Base-by-base conservation (phyloP, 192 early-diverging fungal genomes). In the Podila minutissima region DNA sequence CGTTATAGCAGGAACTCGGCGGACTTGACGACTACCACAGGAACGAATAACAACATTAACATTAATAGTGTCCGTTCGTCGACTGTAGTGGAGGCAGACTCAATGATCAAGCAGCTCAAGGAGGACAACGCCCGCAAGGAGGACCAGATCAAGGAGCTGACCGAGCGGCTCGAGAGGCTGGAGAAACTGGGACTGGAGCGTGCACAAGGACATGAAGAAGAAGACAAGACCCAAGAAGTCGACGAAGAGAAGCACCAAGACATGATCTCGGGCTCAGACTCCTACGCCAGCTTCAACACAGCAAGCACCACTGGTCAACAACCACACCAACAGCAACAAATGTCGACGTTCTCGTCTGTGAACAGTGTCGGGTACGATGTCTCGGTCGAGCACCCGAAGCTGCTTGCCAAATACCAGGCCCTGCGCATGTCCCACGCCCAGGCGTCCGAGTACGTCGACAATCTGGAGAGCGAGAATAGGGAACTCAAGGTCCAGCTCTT, bases 331-430 rank as follows among this genome's bases (percentile, higher is more conserved):
- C 24, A 64, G 46, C 33, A 53, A 51, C 49, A 10, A 66, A 1
- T 20, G 4, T 41, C 26, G 48, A 53, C 22, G 5, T 19, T 4
- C 9, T 67, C 63, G 0, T 61, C 62, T 55, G 55, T 79, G 53
- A 66, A 79, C 32, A 79, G 65, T 50, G 70, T 79, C 4, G 76
- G 70, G 24, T 78, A 78, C 38, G 64, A 78, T 33, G 17, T 65
- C n/a, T n/a, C 64, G 3, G 10, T 61, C n/a, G 69, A 71, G 51
- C 75, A 78, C 33, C 69, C 68, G 2, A 78, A 78, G 37, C 59
- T 78, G 1, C 17, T 78, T 0, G 59, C 64, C 22, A 55, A 60
- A 17, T 71, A 72, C 51, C 75, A 78, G 26, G 75, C 69, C 48
- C 64, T 71, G 10, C 55, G 59, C 12, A 53, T 67, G 49, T 48